Conservation (phyloP, 2,329 filamentous ascomycete species). For the Zarea fungicola region DNA sequence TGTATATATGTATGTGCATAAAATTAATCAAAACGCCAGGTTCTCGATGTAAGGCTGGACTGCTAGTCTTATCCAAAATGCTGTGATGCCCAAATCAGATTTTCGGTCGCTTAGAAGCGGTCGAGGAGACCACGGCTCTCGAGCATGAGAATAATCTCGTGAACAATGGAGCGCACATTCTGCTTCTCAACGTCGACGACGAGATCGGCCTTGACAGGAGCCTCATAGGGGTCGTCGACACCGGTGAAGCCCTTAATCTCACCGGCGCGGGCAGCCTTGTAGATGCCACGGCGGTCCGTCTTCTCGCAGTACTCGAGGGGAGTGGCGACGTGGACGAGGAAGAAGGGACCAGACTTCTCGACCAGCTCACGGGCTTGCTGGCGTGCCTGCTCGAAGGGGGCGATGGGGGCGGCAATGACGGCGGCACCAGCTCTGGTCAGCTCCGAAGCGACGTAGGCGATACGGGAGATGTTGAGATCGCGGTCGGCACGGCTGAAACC, state of each 20-base stretch:
- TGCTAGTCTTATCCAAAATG: background rate
- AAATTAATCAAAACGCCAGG: conserved; percentile 2
- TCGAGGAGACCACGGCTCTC: conserved; percentile 88
- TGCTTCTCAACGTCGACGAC: conserved; percentile 81
- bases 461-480: conserved; percentile 90
- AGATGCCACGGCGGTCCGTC: conserved; percentile 90
- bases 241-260: conserved; percentile 98
- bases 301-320: conserved; percentile 89
- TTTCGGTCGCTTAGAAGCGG: conserved; percentile 40
- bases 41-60: background rate
- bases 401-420: conserved; percentile 94
- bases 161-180: conserved; percentile 85
- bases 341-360: conserved; percentile 86
- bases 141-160: conserved; percentile 90
- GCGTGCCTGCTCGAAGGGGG: conserved; percentile 78
- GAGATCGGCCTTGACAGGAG: conserved; percentile 73
- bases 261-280: conserved; percentile 73
- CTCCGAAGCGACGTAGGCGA: conserved; percentile 93
- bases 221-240: conserved; percentile 95
- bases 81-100: background rate
- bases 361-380: conserved; percentile 76
- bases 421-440: conserved; percentile 88
- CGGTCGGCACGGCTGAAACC: conserved; percentile 93
- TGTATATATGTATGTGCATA: no score
- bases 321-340: conserved; percentile 91